Percentiles rank a stretch among this genome's conserved stretches.
phyloP scores from a whole-genome alignment of 768 basidiomycete species.

The Naganishia vaughanmartiniae region DNA sequence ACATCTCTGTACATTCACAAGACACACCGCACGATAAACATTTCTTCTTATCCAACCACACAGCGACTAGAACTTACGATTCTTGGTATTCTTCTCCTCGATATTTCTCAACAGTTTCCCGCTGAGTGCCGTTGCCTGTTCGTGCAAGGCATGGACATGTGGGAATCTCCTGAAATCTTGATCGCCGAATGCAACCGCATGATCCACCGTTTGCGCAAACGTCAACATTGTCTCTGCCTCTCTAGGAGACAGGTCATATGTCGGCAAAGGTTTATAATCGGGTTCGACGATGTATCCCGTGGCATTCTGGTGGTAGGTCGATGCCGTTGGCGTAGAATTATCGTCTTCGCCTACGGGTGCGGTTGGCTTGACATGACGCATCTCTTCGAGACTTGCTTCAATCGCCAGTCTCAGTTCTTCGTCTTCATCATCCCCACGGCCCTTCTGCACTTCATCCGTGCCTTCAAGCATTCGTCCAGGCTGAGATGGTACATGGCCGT shows the following conservation, averaged over 20 bases:
- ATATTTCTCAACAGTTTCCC: slow-evolving; percentile 79
- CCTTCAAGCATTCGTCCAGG: slow-evolving; percentile 46
- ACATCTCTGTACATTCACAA: slow-evolving; percentile 62
- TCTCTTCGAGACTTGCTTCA: slow-evolving; percentile 85
- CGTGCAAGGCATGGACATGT: slow-evolving; percentile 77
- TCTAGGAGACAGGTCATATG: slow-evolving; percentile 73
- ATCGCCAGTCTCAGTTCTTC: slow-evolving; percentile 90
- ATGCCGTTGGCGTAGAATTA: slow-evolving; percentile 42
- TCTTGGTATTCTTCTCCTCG: slow-evolving; percentile 80
- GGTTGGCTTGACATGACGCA: slow-evolving; percentile 62
- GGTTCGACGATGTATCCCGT: slow-evolving; percentile 36
- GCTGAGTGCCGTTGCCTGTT: slow-evolving; percentile 72
- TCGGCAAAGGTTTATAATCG: slow-evolving; percentile 59
- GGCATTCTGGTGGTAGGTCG: slow-evolving; percentile 10
- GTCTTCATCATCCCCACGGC: slow-evolving; percentile 73
- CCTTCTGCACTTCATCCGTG: slow-evolving; percentile 31
- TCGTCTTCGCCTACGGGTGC: slow-evolving; percentile 64
- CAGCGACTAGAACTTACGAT: slow-evolving; percentile 57
- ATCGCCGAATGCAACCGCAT: slow-evolving; percentile 73
- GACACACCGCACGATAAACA: slow-evolving; percentile 12
- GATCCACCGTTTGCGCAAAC: slow-evolving; percentile 85
- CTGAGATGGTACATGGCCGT: slow-evolving; percentile 69
- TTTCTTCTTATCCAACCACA: background rate
- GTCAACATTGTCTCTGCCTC: slow-evolving; percentile 84
- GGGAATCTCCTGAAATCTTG: slow-evolving; percentile 76